Evolutionary conservation across 495 filamentous ascomycete species (phyloP), one percentile per base, ranked within the genome.

Genomic region (Lasiosphaeria hispida): DNA sequence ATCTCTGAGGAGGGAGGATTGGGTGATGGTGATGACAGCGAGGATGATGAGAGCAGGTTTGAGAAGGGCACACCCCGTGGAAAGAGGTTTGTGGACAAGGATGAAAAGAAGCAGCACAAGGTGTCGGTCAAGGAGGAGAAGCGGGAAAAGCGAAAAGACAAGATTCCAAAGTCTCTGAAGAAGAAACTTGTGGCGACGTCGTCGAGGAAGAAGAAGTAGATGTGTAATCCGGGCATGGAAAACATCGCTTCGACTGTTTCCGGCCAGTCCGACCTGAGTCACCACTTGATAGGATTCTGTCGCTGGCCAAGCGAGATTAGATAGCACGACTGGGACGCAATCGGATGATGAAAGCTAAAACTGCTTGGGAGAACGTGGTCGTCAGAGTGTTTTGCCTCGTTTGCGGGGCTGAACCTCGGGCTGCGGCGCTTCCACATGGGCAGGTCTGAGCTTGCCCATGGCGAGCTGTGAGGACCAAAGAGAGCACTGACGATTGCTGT

Each of bases 111-210:
- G 77, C 84, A 85, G 58, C 93, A 96, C 65, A 98, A 98, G 73
- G 78, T 83, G 62, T 86, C 88, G 34, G 89, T 96, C 51, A 97
- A 97, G 73, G 95, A 96, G 67, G 93, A 90, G 62, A 96, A 96
- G 75, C 84, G 89, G 42, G 92, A 96, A 69, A 85, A 90, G 72
- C 76, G 94, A 56, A 91, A 93, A 68, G 87, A 87, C 13, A 98
- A 98, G 76, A 96, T 98, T 74, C 92, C 94, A 0, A 98, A 98
- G 74, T 82, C 96, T 63, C 45, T 92, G 34, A 98, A 98, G 80
- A 96, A 96, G 76, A 85, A 83, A 68, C 58, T 92, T 51, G 77
- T 94, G 34, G 56, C 69, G 5, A 60, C 65, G 7, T 68, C 67
- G 4, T 69, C 77, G 1, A 65, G 68, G 59, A 75, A 68, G 56